phyloP scores from a whole-genome alignment of 441 rosid genomes.

The Pelargonium exstipulatum region DNA sequence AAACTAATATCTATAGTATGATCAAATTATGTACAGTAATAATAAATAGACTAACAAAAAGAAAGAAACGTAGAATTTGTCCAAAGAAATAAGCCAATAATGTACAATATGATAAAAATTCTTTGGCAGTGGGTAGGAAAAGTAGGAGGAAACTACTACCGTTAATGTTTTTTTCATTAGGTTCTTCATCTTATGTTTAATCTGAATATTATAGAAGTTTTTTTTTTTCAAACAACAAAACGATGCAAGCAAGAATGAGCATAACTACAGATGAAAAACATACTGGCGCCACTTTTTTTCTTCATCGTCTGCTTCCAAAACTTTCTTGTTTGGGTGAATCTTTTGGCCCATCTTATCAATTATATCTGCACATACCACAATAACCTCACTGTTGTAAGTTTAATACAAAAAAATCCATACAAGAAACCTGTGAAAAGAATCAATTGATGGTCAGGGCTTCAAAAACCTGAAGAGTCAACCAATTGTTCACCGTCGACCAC shows the following conservation, averaged over 20 bases:
- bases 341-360: constrained; percentile 49
- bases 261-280: constrained; percentile 6
- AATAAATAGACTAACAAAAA: too few species aligned
- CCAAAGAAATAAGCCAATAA: too few species aligned
- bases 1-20: background rate
- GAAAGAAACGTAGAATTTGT: too few species aligned
- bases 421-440: background rate
- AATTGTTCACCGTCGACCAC: constrained; percentile 26
- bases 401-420: background rate
- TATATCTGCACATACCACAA: constrained; percentile 44
- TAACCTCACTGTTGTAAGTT: background rate
- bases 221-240: background rate
- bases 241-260: background rate
- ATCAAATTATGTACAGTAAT: background rate
- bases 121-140: too few species aligned
- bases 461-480: constrained; percentile 27
- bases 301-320: constrained; percentile 43
- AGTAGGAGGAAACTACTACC: too few species aligned
- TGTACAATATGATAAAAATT: too few species aligned
- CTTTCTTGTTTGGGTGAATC: constrained; percentile 48
- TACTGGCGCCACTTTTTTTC: constrained; percentile 82
- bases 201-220: too few species aligned
- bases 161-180: too few species aligned
- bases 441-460: background rate
- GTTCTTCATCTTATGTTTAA: too few species aligned